phyloP scores from a whole-genome alignment of 164 flowering plant genomes.

The Umbellularia californica region DNA sequence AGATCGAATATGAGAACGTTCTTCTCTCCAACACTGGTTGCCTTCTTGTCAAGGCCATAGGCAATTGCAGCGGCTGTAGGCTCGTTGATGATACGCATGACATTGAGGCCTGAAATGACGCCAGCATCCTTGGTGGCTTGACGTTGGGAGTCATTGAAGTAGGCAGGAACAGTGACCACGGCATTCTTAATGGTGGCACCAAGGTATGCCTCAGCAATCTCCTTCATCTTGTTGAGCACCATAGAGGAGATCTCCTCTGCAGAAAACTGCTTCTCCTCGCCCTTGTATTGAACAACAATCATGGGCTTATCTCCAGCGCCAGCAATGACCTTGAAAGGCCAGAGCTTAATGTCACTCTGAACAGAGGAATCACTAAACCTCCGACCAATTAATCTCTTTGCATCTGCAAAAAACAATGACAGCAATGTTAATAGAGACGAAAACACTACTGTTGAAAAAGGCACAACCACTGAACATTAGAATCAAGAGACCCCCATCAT shows the following conservation, averaged over 20 bases:
- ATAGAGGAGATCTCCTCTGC: constrained; percentile 39
- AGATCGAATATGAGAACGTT: constrained; percentile 36
- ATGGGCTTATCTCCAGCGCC: constrained; percentile 40
- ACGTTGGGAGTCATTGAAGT: constrained; percentile 37
- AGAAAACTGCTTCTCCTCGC: constrained; percentile 28
- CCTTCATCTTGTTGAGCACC: constrained; percentile 43
- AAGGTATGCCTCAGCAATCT: constrained; percentile 43
- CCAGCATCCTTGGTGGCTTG: constrained; percentile 48
- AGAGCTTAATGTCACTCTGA: constrained; percentile 35
- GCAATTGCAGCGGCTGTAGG: constrained; percentile 58
- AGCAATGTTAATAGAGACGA: neutral
- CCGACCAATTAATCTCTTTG: constrained; percentile 48
- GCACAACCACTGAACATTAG: too few species aligned
- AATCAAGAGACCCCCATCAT: too few species aligned
- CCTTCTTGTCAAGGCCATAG: constrained; percentile 45
- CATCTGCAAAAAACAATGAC: constrained; percentile 24
- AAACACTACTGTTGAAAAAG: too few species aligned
- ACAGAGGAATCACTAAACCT: constrained; percentile 34
- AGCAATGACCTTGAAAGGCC: constrained; percentile 36
- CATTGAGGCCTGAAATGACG: constrained; percentile 37
- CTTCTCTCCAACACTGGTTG: constrained; percentile 33
- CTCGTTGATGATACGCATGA: constrained; percentile 37
- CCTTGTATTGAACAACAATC: constrained; percentile 27
- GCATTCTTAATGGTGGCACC: constrained; percentile 33
- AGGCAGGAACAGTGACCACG: constrained; percentile 36